Evolutionary conservation across 768 basidiomycete genomes (phyloP).

Genomic region (Suillus americanus): DNA sequence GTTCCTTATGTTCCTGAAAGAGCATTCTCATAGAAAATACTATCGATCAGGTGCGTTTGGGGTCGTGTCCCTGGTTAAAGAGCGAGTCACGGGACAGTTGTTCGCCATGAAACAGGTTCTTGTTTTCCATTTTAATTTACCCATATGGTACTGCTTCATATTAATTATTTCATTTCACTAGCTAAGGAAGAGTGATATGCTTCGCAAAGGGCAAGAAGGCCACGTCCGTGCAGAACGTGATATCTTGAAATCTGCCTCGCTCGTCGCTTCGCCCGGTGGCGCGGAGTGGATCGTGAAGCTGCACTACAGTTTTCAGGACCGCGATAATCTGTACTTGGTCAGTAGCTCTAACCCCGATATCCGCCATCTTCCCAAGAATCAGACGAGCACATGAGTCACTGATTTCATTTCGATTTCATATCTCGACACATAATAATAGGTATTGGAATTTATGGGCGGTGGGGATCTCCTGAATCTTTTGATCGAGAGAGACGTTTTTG

Average conservation of each 20-base stretch:
- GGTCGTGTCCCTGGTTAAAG: slow-evolving; percentile 89
- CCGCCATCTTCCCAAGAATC: slow-evolving; percentile 16
- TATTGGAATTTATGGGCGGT: slow-evolving; percentile 94
- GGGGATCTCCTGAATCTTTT: slow-evolving; percentile 95
- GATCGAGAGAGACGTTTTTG: slow-evolving; percentile 88
- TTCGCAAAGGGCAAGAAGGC: slow-evolving; percentile 95
- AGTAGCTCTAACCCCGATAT: slow-evolving; percentile 39
- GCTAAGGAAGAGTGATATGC: slow-evolving; percentile 89
- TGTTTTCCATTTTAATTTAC: slow-evolving; percentile 25
- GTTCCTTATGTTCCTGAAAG: slow-evolving; percentile 25
- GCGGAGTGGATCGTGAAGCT: slow-evolving; percentile 95
- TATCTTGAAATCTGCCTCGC: slow-evolving; percentile 85
- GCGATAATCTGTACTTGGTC: slow-evolving; percentile 92
- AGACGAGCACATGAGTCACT: slow-evolving; percentile 32
- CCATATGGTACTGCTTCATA: slow-evolving; percentile 16
- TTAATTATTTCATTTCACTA: slow-evolving; percentile 34
- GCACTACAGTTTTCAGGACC: slow-evolving; percentile 93
- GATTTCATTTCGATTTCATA: slow-evolving; percentile 62
- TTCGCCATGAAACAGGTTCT: slow-evolving; percentile 96
- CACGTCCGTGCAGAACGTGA: slow-evolving; percentile 97
- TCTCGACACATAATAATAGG: slow-evolving; percentile 43
- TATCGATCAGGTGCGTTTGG: slow-evolving; percentile 82
- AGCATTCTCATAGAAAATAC: slow-evolving; percentile 23
- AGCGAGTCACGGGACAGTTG: slow-evolving; percentile 73
- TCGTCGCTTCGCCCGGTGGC: slow-evolving; percentile 67